These are phyloP conservation scores for Cladosporium oxysporum DNA, from an alignment of 2,329 filamentous ascomycete species.

Conservation along the genomic window DNA sequence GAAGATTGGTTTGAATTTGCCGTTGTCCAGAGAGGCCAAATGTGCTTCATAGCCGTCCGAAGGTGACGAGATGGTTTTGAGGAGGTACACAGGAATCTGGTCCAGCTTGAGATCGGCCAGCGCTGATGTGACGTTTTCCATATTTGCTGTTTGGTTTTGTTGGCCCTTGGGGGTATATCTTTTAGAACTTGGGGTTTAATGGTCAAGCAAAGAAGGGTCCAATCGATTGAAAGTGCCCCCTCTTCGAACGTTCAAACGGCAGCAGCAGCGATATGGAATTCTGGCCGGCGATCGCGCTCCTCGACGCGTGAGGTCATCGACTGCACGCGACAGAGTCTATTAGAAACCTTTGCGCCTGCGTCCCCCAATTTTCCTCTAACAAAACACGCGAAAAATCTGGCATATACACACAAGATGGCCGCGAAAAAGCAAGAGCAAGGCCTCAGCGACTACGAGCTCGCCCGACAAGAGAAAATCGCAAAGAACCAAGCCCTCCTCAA, in stretches of 20 bases:
- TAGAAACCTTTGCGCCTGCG: not conserved
- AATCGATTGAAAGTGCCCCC: not conserved
- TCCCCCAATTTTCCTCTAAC: not conserved
- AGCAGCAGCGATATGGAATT: constrained; percentile 3
- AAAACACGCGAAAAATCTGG: not conserved
- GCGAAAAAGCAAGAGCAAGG: constrained; percentile 37
- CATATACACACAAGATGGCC: not conserved
- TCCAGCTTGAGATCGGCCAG: constrained; percentile 31
- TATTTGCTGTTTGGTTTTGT: not conserved
- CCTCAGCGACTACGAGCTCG: constrained; percentile 83
- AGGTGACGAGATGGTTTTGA: constrained; percentile 76
- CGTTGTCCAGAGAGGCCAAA: constrained; percentile 53
- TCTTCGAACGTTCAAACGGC: not conserved
- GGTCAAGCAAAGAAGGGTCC: not conserved
- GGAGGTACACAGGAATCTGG: constrained; percentile 63
- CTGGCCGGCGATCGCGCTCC: not conserved
- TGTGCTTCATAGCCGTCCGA: constrained; percentile 71
- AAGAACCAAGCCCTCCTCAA: constrained; percentile 81
- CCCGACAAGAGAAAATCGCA: constrained; percentile 81
- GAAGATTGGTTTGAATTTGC: constrained; percentile 64
- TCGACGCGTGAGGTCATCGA: constrained; percentile 15
- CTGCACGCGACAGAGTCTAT: not conserved
- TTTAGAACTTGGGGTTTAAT: not conserved
- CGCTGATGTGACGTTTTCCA: constrained; percentile 31
- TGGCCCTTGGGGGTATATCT: not conserved